These are phyloP conservation scores for Aspergillus pseudoglaucus DNA, from an alignment of 2,329 filamentous ascomycete species.

Conservation along the genomic window DNA sequence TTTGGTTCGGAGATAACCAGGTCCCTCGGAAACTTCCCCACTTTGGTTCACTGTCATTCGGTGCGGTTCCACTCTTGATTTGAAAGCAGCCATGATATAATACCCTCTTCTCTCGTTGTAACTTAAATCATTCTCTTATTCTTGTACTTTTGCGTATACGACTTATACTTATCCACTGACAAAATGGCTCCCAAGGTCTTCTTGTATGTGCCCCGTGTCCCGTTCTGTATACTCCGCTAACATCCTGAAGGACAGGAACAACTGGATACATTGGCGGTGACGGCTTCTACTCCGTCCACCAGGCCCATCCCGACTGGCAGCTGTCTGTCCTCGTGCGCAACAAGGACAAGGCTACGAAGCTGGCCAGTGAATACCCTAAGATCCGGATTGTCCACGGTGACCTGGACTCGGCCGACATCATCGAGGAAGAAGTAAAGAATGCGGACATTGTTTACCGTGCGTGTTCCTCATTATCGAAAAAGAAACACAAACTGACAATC, in stretches of 20 bases:
- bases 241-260: constrained; percentile 38
- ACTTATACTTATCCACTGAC: neutral
- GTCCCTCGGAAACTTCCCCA: neutral
- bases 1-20: neutral
- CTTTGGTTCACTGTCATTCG: neutral
- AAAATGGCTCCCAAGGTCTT: constrained; percentile 30
- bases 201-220: constrained; percentile 18
- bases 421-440: constrained; percentile 40
- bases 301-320: constrained; percentile 44
- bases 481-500: neutral
- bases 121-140: neutral
- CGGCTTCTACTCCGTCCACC: constrained; percentile 40
- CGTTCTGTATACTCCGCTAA: constrained; percentile 1
- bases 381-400: constrained; percentile 39
- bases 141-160: neutral
- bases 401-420: constrained; percentile 34
- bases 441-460: constrained; percentile 43
- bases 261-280: constrained; percentile 52
- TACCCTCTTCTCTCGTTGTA: neutral
- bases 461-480: constrained; percentile 7
- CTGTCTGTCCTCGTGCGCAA: constrained; percentile 40
- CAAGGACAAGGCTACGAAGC: constrained; percentile 35
- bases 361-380: constrained; percentile 34
- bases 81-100: constrained; percentile 2
- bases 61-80: constrained; percentile 3